A percentile compares a stretch with the other conserved stretches of the same genome.
phyloP scores from a whole-genome alignment of 257 asterid species.

The Coffea canephora region DNA sequence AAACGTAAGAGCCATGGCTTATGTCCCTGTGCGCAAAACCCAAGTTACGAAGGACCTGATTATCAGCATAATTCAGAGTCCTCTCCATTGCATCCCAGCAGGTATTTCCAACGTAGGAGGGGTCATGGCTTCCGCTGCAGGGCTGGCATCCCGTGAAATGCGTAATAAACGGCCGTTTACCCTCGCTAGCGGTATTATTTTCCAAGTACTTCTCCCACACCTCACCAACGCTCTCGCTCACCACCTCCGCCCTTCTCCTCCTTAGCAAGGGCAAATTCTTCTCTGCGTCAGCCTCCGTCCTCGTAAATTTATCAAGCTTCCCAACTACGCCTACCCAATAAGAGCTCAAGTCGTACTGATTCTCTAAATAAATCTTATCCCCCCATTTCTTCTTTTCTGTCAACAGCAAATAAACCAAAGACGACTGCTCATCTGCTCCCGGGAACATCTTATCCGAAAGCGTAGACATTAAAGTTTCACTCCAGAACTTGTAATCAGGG shows the following conservation, averaged over 20 bases:
- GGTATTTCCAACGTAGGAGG: constrained; percentile 23
- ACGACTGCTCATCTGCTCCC: constrained; percentile 29
- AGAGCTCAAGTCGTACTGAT: constrained; percentile 27
- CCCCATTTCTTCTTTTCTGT: constrained; percentile 26
- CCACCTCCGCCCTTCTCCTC: neutral
- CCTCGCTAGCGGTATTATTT: constrained; percentile 5
- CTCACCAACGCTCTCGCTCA: constrained; percentile 15
- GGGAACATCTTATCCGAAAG: constrained; percentile 27
- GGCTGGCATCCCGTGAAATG: constrained; percentile 50
- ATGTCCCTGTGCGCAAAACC: constrained; percentile 31
- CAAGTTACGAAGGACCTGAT: constrained; percentile 38
- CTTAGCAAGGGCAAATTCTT: neutral
- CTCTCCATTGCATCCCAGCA: constrained; percentile 37
- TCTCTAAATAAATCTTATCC: constrained; percentile 26
- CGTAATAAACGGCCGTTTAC: constrained; percentile 30
- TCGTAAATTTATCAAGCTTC: constrained; percentile 18
- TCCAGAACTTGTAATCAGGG: constrained; percentile 29
- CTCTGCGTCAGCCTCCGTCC: neutral
- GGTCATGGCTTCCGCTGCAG: constrained; percentile 31
- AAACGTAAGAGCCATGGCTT: constrained; percentile 14
- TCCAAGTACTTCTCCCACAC: constrained; percentile 23
- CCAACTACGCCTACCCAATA: constrained; percentile 28
- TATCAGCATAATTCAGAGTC: constrained; percentile 46
- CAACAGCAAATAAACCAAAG: constrained; percentile 24
- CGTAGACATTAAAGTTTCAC: constrained; percentile 19